Conservation (phyloP, 1,139 yeast species). For the Pichia terricola region DNA sequence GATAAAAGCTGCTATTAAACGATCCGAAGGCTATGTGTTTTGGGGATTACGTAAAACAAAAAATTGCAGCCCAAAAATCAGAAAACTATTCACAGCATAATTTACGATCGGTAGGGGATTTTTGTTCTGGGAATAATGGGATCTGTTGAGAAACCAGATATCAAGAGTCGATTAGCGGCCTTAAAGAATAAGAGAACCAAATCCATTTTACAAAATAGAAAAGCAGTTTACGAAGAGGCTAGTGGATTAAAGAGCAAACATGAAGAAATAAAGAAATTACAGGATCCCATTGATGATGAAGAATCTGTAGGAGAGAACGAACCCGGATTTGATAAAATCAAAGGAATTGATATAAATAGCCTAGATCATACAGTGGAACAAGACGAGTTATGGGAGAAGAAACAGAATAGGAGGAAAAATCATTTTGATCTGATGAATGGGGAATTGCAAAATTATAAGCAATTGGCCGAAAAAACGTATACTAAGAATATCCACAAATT, state of each 20-base stretch:
- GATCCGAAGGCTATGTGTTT: no score
- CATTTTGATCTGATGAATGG: conserved; percentile 13
- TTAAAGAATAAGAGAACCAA: conserved; percentile 5
- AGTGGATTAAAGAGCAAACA: conserved; percentile 2
- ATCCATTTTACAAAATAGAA: conserved; percentile 8
- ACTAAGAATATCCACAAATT: conserved; percentile 34
- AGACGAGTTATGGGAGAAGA: conserved; percentile 55
- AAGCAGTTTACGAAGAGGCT: conserved; percentile 11
- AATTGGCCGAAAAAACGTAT: conserved; percentile 49
- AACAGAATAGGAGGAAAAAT: conserved; percentile 25
- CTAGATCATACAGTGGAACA: conserved; percentile 62
- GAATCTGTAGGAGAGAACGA: conserved; percentile 31
- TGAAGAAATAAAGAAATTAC: background rate
- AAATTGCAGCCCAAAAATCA: no score
- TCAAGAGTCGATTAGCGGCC: background rate
- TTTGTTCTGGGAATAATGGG: no score
- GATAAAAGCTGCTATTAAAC: no score
- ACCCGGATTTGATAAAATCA: conserved; percentile 30
- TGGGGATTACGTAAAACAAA: no score
- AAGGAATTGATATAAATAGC: conserved; percentile 32
- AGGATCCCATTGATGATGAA: conserved; percentile 20
- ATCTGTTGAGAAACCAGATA: no score
- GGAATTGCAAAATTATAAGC: conserved; percentile 34
- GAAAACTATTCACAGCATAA: no score
- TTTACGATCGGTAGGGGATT: no score